phyloP scores from a whole-genome alignment of 2,329 filamentous ascomycete genomes.

The Pseudogymnoascus sp. region DNA sequence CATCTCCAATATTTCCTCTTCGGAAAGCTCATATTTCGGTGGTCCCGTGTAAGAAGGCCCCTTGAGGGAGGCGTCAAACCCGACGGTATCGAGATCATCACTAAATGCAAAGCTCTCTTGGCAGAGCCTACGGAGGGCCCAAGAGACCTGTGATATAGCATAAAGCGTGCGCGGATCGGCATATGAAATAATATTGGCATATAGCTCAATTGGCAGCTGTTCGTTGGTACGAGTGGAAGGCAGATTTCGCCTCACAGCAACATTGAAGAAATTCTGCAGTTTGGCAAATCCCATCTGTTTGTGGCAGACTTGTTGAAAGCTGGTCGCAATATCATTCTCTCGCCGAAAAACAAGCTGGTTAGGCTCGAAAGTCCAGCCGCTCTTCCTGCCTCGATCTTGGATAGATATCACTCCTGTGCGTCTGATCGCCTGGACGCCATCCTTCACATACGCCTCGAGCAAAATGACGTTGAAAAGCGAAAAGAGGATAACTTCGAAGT shows the following conservation, averaged over 20 bases:
- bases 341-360: not conserved
- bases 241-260: not conserved
- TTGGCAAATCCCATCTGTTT: not conserved
- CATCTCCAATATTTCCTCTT: not conserved
- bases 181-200: not conserved
- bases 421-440: not conserved
- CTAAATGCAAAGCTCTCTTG: not conserved
- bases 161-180: not conserved
- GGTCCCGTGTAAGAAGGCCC: not conserved
- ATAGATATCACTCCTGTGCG: not conserved
- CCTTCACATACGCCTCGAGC: not conserved
- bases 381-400: not conserved
- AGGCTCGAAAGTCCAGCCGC: not conserved
- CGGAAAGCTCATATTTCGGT: not conserved
- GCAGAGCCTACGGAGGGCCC: not conserved
- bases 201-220: not conserved
- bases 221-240: not conserved
- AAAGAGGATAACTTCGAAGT: not conserved
- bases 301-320: not conserved
- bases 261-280: not conserved
- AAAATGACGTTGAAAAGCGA: not conserved
- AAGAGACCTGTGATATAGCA: not conserved
- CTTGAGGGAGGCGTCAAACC: not conserved
- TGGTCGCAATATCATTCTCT: not conserved
- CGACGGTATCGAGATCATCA: not conserved